Evolutionary conservation across 2,329 filamentous ascomycete genomes (phyloP), one percentile per base, ranked within the genome.

Genomic region (Sporothrix inflata): DNA sequence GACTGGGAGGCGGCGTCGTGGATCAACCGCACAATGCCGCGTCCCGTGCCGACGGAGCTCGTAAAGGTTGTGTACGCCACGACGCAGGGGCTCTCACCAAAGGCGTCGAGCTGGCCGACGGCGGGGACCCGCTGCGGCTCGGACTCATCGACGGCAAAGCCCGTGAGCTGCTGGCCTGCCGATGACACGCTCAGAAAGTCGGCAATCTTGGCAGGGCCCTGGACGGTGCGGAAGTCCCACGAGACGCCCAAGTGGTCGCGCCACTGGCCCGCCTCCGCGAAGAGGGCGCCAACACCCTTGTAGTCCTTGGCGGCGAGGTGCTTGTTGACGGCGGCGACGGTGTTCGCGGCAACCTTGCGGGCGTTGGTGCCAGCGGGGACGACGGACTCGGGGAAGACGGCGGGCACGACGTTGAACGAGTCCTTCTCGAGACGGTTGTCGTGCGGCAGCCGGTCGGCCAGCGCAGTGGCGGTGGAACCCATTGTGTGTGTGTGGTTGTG

Each of bases 161-260:
- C 81, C 11, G 79, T 80, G 0, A 89, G 75, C 0, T 82, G 80
- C 6, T 65, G 53, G 12, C 49, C 51, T 9, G 51, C 21, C 4
- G 83, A 81, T 45, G 84, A 78, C 60, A 61, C 71, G 49, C 77
- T 72, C 0, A 88, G 75, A 68, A 85, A 85, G 0, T 77, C 74
- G 0, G 74, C 75, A 49, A 88, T 83, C 34, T 80, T 79, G 0
- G 77, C 75, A 0, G 81, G 79, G 0, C 83, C 83, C n/a, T 86
- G 81, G 0, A 87, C 77, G 1, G 85, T 88, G 71, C 83, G 85
- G 61, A 88, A 84, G 53, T 85, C 83, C 88, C 87, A 90, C 0
- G 86, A 84, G 0, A 90, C 77, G 24, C 83, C 84, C 0, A 90
- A 80, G 57, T 89, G 86, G 75, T 90, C 88, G 9, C 88, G 84